Percentiles rank a stretch among this genome's conserved stretches.
phyloP scores from a whole-genome alignment of 805 yeast species.

The Ogataea minuta region DNA sequence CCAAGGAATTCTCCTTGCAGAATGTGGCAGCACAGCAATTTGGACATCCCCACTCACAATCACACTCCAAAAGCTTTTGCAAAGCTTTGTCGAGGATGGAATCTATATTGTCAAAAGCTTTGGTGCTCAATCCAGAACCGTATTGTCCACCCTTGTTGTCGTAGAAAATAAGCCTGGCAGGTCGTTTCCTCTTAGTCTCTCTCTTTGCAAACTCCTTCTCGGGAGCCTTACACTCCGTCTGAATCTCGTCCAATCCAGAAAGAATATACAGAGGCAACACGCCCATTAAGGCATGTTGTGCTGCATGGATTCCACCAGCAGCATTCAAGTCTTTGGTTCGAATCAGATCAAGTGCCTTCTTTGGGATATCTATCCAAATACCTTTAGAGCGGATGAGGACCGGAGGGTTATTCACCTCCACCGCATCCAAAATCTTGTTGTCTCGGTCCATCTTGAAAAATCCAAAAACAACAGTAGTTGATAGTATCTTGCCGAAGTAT shows the following conservation, averaged over 20 bases:
- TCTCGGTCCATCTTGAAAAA: constrained; percentile 81
- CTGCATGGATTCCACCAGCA: constrained; percentile 96
- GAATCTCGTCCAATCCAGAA: constrained; percentile 73
- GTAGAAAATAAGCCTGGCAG: constrained; percentile 81
- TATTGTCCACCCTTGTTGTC: constrained; percentile 79
- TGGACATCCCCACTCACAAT: constrained; percentile 69
- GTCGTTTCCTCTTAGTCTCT: constrained; percentile 70
- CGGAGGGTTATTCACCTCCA: constrained; percentile 90
- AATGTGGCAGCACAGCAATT: constrained; percentile 80
- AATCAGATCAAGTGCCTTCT: constrained; percentile 56
- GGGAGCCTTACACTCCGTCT: constrained; percentile 96
- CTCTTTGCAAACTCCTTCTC: constrained; percentile 88
- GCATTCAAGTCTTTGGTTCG: constrained; percentile 56
- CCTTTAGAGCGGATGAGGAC: constrained; percentile 69
- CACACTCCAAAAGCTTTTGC: constrained; percentile 61
- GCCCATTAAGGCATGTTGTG: constrained; percentile 86
- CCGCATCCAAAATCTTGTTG: constrained; percentile 84
- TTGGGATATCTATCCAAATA: constrained; percentile 87
- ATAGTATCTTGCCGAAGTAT: constrained; percentile 71
- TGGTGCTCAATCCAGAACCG: constrained; percentile 78
- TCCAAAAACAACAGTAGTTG: constrained; percentile 83
- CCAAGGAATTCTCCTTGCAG: constrained; percentile 80
- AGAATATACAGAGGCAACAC: constrained; percentile 71
- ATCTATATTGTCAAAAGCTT: constrained; percentile 77
- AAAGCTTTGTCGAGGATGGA: constrained; percentile 61